phyloP scores from a whole-genome alignment of 169 alveolate genomes.

The Plasmodium knowlesi region DNA sequence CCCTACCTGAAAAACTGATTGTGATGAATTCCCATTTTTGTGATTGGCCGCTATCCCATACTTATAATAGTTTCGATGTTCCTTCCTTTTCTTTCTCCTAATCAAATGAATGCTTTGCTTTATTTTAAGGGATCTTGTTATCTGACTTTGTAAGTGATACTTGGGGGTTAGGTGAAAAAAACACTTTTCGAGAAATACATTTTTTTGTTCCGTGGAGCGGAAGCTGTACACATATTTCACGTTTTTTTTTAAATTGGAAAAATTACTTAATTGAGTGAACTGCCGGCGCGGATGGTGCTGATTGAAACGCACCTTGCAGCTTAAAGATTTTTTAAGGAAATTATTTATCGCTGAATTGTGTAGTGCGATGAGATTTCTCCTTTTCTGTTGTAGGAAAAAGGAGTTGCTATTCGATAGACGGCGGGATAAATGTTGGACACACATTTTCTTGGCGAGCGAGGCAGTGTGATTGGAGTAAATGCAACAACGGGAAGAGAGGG shows the following conservation, averaged over 20 bases:
- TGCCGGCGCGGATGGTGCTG: neutral
- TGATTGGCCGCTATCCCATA: neutral
- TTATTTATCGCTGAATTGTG: constrained; percentile 7
- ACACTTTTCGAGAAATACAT: neutral
- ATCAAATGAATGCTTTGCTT: constrained; percentile 10
- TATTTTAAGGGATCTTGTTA: constrained; percentile 1
- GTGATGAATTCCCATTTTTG: neutral
- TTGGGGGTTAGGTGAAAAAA: neutral
- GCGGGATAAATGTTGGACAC: neutral
- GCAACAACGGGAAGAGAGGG: neutral
- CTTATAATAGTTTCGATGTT: constrained; percentile 20
- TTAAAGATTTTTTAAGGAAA: neutral
- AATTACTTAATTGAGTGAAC: constrained; percentile 12
- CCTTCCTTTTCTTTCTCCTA: constrained; percentile 36
- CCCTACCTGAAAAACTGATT: neutral
- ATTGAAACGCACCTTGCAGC: neutral
- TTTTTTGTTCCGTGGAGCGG: neutral
- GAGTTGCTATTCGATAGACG: neutral
- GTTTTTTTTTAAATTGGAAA: neutral
- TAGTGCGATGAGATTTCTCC: constrained; percentile 2
- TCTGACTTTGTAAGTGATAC: neutral
- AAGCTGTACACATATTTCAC: constrained; percentile 24
- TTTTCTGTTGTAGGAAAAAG: constrained; percentile 35
- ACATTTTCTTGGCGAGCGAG: constrained; percentile 23
- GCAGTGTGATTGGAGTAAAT: too few species aligned